Evolutionary conservation across 2,329 filamentous ascomycete species (phyloP), one percentile per base, ranked within the genome.

Genomic region (Rhynchosporium secalis): DNA sequence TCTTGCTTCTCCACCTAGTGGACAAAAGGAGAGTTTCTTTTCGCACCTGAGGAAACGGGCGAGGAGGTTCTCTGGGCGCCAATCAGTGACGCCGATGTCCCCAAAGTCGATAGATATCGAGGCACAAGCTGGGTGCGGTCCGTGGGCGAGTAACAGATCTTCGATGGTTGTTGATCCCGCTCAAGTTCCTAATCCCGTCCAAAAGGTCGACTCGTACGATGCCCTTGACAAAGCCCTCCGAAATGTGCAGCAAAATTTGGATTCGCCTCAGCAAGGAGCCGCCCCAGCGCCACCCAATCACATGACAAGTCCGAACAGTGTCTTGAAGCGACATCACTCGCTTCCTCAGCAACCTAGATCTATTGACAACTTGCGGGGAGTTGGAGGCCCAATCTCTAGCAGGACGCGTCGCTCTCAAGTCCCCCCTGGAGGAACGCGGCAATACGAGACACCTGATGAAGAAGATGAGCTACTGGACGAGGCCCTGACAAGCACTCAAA

Each of bases 381-480:
- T 47, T 33, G 73, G 76, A 12, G 77, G 83, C 0, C 89, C 91
- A 0, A 83, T 92, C 57, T 92, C 91, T 0, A 92, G 88, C 74
- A 84, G 93, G 65, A 95, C 92, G 13, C 83, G 94, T 62, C 84
- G 92, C 64, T 89, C 91, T 12, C 84, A 96, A 74, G 87, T 91
- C 13, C 79, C 82, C 20, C 20, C 20, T 4, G 88, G 92, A 65
- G 89, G 90, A 4, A 86, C 90, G 55, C 89, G 90, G 70, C 88
- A 91, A 65, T 97, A 98, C 73, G 95, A 99, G 73, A 93, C 93
- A 0, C 92, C 95, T 1, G 93, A 96, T 71, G 95, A 99, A 76
- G 94, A 98, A 73, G 95, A 99, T 63, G 95, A 99, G 77, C 83
- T 99, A 9, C 82, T 98, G 9, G 93, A 97, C 69, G 95, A 99